Percentiles rank a stretch among this genome's conserved stretches.
Conservation (phyloP, 169 alveolate genomes). For the Plasmodium blacklocki region DNA sequence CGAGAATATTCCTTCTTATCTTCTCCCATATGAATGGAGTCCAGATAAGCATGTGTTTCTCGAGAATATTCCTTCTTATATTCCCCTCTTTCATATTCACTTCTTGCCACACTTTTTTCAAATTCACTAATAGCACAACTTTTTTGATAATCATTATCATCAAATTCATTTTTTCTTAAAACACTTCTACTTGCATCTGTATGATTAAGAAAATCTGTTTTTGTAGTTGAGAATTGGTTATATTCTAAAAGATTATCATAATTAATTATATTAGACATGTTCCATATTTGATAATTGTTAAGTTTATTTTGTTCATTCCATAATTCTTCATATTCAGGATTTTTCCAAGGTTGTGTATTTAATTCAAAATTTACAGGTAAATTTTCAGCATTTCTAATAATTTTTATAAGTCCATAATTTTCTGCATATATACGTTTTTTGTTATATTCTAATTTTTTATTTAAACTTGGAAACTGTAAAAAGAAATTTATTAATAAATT, state of each 20-base stretch:
- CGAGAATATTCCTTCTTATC: not conserved
- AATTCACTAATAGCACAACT: too few relatives aligned
- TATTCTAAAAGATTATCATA: constrained; percentile 12
- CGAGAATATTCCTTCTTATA: not conserved
- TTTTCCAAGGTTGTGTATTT: constrained; percentile 52
- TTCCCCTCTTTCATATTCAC: not conserved
- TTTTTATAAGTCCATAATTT: constrained; percentile 63
- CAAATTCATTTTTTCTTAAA: not conserved
- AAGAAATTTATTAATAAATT: constrained; percentile 56
- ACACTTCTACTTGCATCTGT: not conserved
- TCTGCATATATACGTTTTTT: constrained; percentile 76
- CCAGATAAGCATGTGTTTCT: too few relatives aligned
- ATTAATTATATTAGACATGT: constrained; percentile 49
- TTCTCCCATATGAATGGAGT: too few relatives aligned
- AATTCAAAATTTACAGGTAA: constrained; percentile 40
- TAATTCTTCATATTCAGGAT: constrained; percentile 17
- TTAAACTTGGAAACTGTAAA: constrained; percentile 64
- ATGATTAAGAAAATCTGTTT: not conserved
- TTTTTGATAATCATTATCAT: not conserved
- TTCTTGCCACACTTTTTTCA: not conserved
- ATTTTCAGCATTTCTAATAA: constrained; percentile 63
- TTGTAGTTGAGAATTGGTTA: constrained; percentile 21
- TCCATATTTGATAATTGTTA: constrained; percentile 55
- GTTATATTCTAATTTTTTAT: constrained; percentile 55
- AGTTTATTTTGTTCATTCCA: constrained; percentile 71